Evolutionary conservation across 2,329 filamentous ascomycete genomes (phyloP).

Genomic region (Diaporthe vaccinii): DNA sequence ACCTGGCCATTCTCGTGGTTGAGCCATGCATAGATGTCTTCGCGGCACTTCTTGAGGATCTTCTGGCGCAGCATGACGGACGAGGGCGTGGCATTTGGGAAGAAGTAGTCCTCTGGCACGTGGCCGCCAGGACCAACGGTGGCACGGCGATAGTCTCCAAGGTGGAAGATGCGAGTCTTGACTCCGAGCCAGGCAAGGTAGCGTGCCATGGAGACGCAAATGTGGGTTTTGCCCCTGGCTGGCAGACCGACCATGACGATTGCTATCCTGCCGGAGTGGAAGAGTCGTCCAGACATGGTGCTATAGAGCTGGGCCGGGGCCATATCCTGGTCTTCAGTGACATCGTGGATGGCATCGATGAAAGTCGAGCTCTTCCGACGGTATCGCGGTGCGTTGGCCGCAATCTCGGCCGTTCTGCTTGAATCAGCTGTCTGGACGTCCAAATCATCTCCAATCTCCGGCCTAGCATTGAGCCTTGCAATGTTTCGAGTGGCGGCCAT

Average conservation of each 20-base stretch:
- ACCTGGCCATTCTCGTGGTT: slow-evolving; percentile 98
- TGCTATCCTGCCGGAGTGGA: slow-evolving; percentile 96
- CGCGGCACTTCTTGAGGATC: slow-evolving; percentile 96
- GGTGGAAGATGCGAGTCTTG: slow-evolving; percentile 97
- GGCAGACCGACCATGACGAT: slow-evolving; percentile 97
- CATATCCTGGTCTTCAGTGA: slow-evolving; percentile 83
- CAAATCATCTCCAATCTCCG: slow-evolving; percentile 41
- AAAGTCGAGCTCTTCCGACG: slow-evolving; percentile 95
- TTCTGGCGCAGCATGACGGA: slow-evolving; percentile 96
- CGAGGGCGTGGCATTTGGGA: slow-evolving; percentile 90
- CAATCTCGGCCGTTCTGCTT: slow-evolving; percentile 87
- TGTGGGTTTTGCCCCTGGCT: slow-evolving; percentile 96
- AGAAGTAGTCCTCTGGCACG: slow-evolving; percentile 98
- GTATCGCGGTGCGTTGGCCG: slow-evolving; percentile 90
- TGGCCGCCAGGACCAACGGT: slow-evolving; percentile 87
- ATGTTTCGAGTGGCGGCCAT: neutral
- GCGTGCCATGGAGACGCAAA: slow-evolving; percentile 93
- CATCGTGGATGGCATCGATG: slow-evolving; percentile 96
- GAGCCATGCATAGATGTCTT: slow-evolving; percentile 96
- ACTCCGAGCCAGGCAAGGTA: slow-evolving; percentile 98
- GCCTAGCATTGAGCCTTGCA: neutral
- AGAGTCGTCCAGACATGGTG: slow-evolving; percentile 95
- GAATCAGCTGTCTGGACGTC: slow-evolving; percentile 48
- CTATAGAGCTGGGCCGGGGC: slow-evolving; percentile 98
- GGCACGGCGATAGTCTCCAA: slow-evolving; percentile 95